These are phyloP conservation scores for Talaromyces nanjingensis DNA, from an alignment of 495 filamentous ascomycete species.

Conservation along the genomic window DNA sequence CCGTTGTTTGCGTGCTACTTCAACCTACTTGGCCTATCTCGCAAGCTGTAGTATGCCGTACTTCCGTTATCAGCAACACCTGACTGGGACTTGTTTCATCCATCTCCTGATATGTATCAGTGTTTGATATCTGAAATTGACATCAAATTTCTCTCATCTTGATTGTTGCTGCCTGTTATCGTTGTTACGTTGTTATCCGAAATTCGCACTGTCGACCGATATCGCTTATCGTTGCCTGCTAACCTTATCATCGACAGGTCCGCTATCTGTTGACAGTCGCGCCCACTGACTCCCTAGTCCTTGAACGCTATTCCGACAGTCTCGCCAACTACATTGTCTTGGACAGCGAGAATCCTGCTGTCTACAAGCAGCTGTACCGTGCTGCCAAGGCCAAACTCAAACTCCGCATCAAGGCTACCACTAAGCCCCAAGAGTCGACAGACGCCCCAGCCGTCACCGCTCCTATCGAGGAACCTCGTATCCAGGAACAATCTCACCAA, in stretches of 20 bases:
- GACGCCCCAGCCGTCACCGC: constrained; percentile 2
- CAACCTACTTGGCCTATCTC: constrained; percentile 1
- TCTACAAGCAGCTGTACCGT: constrained; percentile 95
- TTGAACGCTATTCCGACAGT: constrained; percentile 97
- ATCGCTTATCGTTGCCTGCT: constrained; percentile 5
- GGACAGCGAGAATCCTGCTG: constrained; percentile 65
- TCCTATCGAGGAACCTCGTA: constrained; percentile 3
- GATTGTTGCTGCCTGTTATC: not conserved
- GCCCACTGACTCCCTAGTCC: constrained; percentile 56
- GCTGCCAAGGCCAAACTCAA: constrained; percentile 98
- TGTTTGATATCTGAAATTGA: not conserved
- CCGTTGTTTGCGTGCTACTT: not conserved
- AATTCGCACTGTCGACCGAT: not conserved
- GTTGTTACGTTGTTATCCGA: not conserved
- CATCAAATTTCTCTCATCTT: not conserved
- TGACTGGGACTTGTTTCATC: not conserved
- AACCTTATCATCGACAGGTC: constrained; percentile 48
- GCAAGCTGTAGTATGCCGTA: not conserved
- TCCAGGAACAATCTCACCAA: constrained; percentile 6
- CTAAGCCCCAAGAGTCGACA: constrained; percentile 10
- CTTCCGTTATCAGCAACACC: not conserved
- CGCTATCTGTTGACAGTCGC: constrained; percentile 65
- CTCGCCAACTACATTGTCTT: constrained; percentile 72
- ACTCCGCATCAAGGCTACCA: constrained; percentile 77
- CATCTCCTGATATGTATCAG: not conserved